Percentiles rank a stretch among this genome's conserved stretches.
Conservation (phyloP, 1,284 basidiomycete species). For the Hypsizygus ulmarius region DNA sequence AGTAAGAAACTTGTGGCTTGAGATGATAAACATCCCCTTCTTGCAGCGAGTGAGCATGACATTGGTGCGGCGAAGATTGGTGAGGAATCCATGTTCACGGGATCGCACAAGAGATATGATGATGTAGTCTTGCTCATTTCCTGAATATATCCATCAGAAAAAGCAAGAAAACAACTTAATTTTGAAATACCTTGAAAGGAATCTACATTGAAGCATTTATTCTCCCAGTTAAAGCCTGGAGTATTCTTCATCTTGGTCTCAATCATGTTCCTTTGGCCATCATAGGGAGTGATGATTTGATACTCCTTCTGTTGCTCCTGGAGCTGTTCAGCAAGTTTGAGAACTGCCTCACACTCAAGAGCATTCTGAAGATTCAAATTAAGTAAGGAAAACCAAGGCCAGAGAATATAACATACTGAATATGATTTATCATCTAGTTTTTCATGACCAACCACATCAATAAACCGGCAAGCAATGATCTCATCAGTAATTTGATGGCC, state of each 20-base stretch:
- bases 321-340: conserved; percentile 47
- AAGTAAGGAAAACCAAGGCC: conserved; percentile 9
- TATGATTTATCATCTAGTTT: conserved; percentile 39
- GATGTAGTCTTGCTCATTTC: conserved; percentile 62
- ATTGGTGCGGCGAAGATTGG: conserved; percentile 56
- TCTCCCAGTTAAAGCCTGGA: conserved; percentile 47
- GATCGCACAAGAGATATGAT: conserved; percentile 65
- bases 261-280: conserved; percentile 55
- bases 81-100: conserved; percentile 54
- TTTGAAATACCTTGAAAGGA: conserved; percentile 54
- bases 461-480: conserved; percentile 46
- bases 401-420: conserved; percentile 33
- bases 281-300: conserved; percentile 71
- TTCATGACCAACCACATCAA: conserved; percentile 44
- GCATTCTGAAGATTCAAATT: conserved; percentile 41
- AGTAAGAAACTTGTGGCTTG: conserved; percentile 53
- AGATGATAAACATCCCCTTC: conserved; percentile 63
- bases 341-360: conserved; percentile 42
- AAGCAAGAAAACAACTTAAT: conserved; percentile 7
- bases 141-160: conserved; percentile 28
- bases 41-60: conserved; percentile 72
- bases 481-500: conserved; percentile 40
- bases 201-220: conserved; percentile 63
- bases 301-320: conserved; percentile 43
- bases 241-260: conserved; percentile 44